Base-by-base conservation (phyloP, 306 rosid genomes). In the Inga laurina region DNA sequence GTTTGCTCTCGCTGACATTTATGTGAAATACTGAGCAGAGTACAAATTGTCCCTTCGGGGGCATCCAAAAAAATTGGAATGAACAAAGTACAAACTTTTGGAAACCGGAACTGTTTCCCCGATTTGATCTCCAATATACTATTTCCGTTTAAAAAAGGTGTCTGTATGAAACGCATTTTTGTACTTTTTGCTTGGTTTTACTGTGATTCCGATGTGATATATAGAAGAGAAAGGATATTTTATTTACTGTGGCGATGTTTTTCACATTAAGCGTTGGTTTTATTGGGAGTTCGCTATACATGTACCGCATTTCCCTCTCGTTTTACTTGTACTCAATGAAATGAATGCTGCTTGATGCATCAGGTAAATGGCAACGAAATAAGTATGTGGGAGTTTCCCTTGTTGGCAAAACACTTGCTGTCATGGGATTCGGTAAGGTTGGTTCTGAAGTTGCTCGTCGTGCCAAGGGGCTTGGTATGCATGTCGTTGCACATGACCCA, bases 401-500 rank as follows among this genome's bases (percentile, higher is more conserved):
- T 37, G 98, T 97, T 37, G 99, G 99, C 48, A 97, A 97, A 82
- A 97, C 98, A 62, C 94, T 97, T 69, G 98, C 97, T 3, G 94
- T 97, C 54, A 69, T 97, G 95, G 99, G 99, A n/a, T 97, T 97
- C 34, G 99, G 99, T 13, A 97, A 97, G 89, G 99, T 97, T 72
- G 99, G 99, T 77, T 68, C 98, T 67, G 99, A 97, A 86, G 99
- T 97, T 85, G 97, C 99, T 48, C 92, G 99, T 41, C 92, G 99
- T 52, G 99, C 99, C 37, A 97, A 88, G 92, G 99, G 99, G 27
- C 97, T 97, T 65, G 99, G 99, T 10, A 97, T 97, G 99, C 93
- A 90, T 67, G 99, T 97, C 70, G 94, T 97, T 73, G 90, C 99
- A 5, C 99, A 97, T 48, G 99, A 97, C 30, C 99, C 99, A 0